A percentile compares a stretch with the other conserved stretches of the same genome.
These are phyloP conservation scores for Pistacia atlantica DNA, from an alignment of 345 rosid genomes.

Conservation along the genomic window DNA sequence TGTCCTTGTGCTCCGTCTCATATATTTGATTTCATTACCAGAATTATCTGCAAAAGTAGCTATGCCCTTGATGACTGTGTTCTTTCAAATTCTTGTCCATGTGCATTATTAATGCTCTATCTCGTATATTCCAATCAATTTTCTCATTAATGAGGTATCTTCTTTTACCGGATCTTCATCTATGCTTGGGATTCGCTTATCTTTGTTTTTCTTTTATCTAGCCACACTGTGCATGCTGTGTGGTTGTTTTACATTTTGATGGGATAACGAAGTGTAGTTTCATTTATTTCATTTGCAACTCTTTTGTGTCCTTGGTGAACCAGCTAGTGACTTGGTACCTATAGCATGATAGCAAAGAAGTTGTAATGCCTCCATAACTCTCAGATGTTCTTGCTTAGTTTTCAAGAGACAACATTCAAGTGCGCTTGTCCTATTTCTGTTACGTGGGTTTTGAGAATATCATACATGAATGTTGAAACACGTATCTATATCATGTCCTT, in stretches of 20 bases:
- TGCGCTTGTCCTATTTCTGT: constrained; percentile 6
- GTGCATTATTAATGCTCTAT: too few relatives aligned
- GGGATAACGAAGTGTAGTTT: too few relatives aligned
- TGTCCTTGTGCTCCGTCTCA: too few relatives aligned
- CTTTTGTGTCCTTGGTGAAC: neutral
- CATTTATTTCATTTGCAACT: neutral
- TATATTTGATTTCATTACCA: neutral
- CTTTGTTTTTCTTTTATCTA: neutral
- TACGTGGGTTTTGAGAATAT: neutral
- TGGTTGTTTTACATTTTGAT: neutral
- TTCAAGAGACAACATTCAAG: constrained; percentile 11
- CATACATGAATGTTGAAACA: too few relatives aligned
- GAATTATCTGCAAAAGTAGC: neutral
- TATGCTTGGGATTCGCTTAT: neutral
- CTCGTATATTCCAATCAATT: too few relatives aligned
- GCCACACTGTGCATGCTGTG: neutral
- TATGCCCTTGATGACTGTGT: neutral
- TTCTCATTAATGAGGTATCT: neutral
- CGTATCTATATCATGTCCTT: too few relatives aligned
- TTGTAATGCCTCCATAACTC: constrained; percentile 2
- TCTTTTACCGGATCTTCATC: neutral
- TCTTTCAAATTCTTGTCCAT: neutral
- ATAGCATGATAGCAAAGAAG: constrained; percentile 13
- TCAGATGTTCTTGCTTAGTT: constrained; percentile 15
- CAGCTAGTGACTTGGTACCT: constrained; percentile 3